Base-by-base conservation (phyloP, 192 early-diverging fungal species). In the Globomyces pollinis-pini region DNA sequence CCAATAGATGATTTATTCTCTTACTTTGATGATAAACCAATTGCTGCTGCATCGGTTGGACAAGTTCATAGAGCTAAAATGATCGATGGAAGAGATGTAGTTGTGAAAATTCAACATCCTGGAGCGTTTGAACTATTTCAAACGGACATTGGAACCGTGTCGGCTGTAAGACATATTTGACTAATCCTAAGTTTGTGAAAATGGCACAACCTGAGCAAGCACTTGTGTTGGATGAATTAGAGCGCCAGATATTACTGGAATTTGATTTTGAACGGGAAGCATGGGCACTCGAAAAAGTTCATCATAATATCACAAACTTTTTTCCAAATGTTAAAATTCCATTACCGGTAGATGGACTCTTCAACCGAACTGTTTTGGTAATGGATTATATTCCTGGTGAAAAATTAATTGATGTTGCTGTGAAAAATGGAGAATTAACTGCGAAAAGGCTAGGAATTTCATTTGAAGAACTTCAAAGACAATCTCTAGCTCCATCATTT, bases 221-320 rank as follows among this genome's bases (percentile, higher is more conserved):
- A 12, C 29, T 60, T 33, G 26, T 65, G 6, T 59, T 69, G 47
- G 62, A 69, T 52, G 67, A 69, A 42, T 57, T 69, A 31, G 67
- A 69, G 44, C 59, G 53, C 20, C 55, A 59, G 35, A 65, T 69
- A 35, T 30, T 60, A 21, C 59, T 31, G 24, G 67, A 69, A 28
- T 69, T 69, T 51, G 67, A 69, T 34, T 69, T 65, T 63, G 33
- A 36, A 18, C 23, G 35, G 21, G 67, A 69, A 53, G 67, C 67
- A 15, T 31, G 21, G 30, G 20, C 64, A 33, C 57, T 69, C 16
- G 35, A 32, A 20, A 45, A 23, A 1, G 43, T 69, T 26, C 29
- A 43, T 15, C 9, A 38, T 7, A 69, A 69, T 44, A 65, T 69
- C 62, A 50, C 29, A 30, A 44, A 38, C 6, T 18, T 52, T 28